These are phyloP conservation scores for Scopulariopsis brevicaulis DNA, from an alignment of 2,329 filamentous ascomycete genomes.

Conservation along the genomic window DNA sequence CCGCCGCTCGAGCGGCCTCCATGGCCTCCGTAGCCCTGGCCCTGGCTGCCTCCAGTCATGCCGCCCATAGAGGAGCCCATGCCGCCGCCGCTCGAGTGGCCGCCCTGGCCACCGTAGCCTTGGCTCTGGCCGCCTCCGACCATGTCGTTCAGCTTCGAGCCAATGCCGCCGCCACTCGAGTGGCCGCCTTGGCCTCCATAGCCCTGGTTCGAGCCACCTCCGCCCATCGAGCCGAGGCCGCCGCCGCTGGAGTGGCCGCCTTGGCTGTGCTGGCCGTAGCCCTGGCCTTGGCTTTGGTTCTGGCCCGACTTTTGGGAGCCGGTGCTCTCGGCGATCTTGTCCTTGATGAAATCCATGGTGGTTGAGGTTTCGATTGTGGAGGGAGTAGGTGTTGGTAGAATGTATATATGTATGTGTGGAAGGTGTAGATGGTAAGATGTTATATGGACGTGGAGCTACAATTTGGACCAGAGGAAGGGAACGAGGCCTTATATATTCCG, in stretches of 20 bases:
- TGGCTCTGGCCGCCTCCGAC: not conserved
- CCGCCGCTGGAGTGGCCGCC: slow-evolving; percentile 4
- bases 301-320: slow-evolving; percentile 4
- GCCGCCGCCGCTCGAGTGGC: not conserved
- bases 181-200: not conserved
- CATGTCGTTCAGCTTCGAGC: not conserved
- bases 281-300: slow-evolving; percentile 8
- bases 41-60: not conserved
- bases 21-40: not conserved
- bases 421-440: too few species aligned
- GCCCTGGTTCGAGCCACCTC: not conserved
- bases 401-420: too few species aligned
- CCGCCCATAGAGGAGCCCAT: not conserved
- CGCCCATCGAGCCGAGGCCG: not conserved
- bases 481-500: too few species aligned
- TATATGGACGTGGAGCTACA: too few species aligned
- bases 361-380: not conserved
- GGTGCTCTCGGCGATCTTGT: slow-evolving; percentile 23
- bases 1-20: too few species aligned
- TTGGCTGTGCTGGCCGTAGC: slow-evolving; percentile 8
- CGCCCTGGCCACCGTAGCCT: slow-evolving; percentile 3
- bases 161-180: not conserved
- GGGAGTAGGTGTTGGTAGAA: too few species aligned
- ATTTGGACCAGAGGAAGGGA: too few species aligned
- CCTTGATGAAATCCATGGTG: slow-evolving; percentile 41